Evolutionary conservation across 192 early-diverging fungal species (phyloP).

Genomic region (Backusella tuberculispora): DNA sequence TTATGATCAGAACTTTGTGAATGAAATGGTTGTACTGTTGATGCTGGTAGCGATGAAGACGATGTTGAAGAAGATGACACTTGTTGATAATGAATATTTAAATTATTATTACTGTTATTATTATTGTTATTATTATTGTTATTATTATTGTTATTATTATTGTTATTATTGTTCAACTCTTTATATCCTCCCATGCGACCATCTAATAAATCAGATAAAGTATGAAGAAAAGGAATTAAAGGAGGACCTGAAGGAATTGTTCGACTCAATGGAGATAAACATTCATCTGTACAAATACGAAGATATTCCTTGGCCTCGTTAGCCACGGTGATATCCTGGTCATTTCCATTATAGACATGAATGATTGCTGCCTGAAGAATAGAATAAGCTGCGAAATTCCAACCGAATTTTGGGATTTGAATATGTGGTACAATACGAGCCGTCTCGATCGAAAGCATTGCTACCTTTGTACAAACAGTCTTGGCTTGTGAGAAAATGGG

Average conservation of each 20-base stretch:
- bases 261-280: slow-evolving; percentile 23
- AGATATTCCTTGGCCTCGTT: slow-evolving; percentile 23
- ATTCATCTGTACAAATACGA: slow-evolving; percentile 27
- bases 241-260: slow-evolving; percentile 24
- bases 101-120: neutral
- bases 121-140: neutral
- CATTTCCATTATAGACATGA: slow-evolving; percentile 35
- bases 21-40: neutral
- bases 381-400: slow-evolving; percentile 36
- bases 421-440: slow-evolving; percentile 17
- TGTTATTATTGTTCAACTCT: neutral
- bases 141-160: neutral
- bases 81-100: neutral
- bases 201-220: slow-evolving; percentile 1
- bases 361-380: slow-evolving; percentile 33
- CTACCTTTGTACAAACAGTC: slow-evolving; percentile 19
- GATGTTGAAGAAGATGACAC: neutral
- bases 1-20: neutral
- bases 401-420: slow-evolving; percentile 18
- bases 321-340: slow-evolving; percentile 8
- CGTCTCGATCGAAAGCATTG: slow-evolving; percentile 23
- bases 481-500: neutral
- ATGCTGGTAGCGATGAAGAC: neutral
- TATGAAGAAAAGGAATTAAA: slow-evolving; percentile 4
- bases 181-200: neutral